Evolutionary conservation across 345 rosid genomes (phyloP).

Genomic region (Streptanthus diversifolius): DNA sequence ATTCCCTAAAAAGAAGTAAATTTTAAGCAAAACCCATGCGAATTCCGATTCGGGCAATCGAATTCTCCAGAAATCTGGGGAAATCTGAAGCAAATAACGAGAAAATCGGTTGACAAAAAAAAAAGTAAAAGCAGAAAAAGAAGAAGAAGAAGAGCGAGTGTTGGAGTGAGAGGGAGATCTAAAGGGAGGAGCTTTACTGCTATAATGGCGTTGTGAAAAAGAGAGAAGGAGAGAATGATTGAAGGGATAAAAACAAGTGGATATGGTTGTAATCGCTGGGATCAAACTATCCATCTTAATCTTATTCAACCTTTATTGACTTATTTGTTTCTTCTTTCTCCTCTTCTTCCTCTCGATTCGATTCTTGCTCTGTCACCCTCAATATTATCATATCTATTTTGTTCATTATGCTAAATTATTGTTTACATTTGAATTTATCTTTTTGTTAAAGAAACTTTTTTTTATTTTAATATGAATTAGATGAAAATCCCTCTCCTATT

Average conservation of each 20-base stretch:
- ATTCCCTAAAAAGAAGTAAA: background rate
- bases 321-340: slow-evolving; percentile 14
- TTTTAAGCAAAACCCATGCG: slow-evolving; percentile 5
- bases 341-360: background rate
- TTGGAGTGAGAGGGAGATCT: slow-evolving; percentile 20
- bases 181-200: background rate
- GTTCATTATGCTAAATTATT: background rate
- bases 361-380: background rate
- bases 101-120: background rate
- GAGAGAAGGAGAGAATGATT: slow-evolving; percentile 25
- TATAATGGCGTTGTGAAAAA: slow-evolving; percentile 20
- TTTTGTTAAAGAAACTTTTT: too few relatives aligned
- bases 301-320: slow-evolving; percentile 33
- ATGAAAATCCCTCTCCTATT: background rate
- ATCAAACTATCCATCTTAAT: slow-evolving; percentile 11
- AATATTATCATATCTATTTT: too few relatives aligned
- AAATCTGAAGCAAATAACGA: background rate
- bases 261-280: slow-evolving; percentile 23
- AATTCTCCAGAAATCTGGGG: background rate
- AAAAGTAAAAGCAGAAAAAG: background rate
- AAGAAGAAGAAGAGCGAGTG: slow-evolving; percentile 7
- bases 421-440: too few relatives aligned
- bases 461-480: background rate
- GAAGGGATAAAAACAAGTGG: slow-evolving; percentile 33
- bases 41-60: background rate